Conservation (phyloP, 768 basidiomycete species). For the Postia placenta region DNA sequence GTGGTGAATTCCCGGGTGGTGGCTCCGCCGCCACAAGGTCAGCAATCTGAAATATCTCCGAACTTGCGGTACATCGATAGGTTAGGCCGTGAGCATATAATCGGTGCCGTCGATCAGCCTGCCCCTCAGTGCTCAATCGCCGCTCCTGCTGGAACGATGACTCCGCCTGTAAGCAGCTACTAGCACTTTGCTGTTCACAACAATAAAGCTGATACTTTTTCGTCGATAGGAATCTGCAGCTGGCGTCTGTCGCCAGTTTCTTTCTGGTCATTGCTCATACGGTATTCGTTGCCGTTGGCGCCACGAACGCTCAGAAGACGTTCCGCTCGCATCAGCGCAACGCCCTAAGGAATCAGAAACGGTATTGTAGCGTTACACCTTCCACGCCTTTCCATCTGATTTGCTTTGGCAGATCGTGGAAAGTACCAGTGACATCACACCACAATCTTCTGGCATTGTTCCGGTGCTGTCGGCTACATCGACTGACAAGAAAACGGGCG, state of each 20-base stretch:
- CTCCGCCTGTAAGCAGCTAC: background rate
- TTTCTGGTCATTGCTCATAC: conserved; percentile 5
- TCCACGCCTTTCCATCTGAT: background rate
- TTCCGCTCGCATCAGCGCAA: background rate
- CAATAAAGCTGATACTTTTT: background rate
- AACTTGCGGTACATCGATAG: background rate
- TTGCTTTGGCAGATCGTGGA: background rate
- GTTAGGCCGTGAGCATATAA: background rate
- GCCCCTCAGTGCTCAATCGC: background rate
- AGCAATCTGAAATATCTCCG: no score
- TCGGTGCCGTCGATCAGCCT: background rate
- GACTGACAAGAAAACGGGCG: background rate
- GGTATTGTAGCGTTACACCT: background rate
- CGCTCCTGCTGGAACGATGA: background rate
- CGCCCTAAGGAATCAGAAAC: background rate
- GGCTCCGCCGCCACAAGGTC: background rate
- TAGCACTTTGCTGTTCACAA: background rate
- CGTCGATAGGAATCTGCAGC: conserved; percentile 1
- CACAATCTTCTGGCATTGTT: no score
- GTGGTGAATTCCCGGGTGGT: background rate
- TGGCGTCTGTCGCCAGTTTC: conserved; percentile 7
- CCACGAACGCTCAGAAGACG: background rate
- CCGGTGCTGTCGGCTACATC: no score
- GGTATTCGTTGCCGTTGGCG: conserved; percentile 1
- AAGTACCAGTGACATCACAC: no score